Base-by-base conservation (phyloP, 2,329 filamentous ascomycete genomes). In the Teratosphaeria nubilosa region DNA sequence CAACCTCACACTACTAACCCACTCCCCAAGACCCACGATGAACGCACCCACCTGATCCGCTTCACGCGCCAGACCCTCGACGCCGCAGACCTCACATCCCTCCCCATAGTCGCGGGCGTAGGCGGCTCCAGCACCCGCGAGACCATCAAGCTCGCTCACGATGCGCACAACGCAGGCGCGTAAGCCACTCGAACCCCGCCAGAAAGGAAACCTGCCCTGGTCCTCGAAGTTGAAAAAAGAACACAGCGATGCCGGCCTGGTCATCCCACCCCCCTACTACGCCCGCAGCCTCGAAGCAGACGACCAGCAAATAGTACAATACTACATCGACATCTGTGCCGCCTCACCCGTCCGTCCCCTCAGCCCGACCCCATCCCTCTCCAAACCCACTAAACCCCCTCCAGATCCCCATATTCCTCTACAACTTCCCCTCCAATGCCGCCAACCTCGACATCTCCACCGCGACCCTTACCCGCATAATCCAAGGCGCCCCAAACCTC, bases 361-460 rank as follows among this genome's bases (percentile, higher is more conserved):
- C 14, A n/a, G n/a, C n/a, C n/a, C n/a, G n/a, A n/a, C 13, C 13
- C 34, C 13, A 1, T n/a, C 13, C 34, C 13, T 41, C 34, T 16
- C 34, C 16, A 14, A 7, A 41, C 50, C 51, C n/a, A 52, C n/a
- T 25, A 24, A 25, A 7, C 24, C 20, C 51, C 14, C n/a, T 9
- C 24, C 25, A 54, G 52, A 54, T 54, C 24, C 52, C 52, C 25
- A 54, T 54, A 11, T 31, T 54, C 24, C 52, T 54, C 24, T 54
- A 54, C 52, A 54, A 54, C 52, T 54, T 54, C 24, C 52, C 52
- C 9, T 25, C 52, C 7, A 54, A 54, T n/a, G 52, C 52, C n/a
- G 52, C 52, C n/a, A 25, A 25, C 22, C 30, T 54, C n/a, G 52
- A 54, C 52, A 54, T 54, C 20, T 32, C 52, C 52, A 16, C 25